These are phyloP conservation scores for Teratosphaeria gauchensis DNA, from an alignment of 2,329 filamentous ascomycete genomes.

Conservation along the genomic window DNA sequence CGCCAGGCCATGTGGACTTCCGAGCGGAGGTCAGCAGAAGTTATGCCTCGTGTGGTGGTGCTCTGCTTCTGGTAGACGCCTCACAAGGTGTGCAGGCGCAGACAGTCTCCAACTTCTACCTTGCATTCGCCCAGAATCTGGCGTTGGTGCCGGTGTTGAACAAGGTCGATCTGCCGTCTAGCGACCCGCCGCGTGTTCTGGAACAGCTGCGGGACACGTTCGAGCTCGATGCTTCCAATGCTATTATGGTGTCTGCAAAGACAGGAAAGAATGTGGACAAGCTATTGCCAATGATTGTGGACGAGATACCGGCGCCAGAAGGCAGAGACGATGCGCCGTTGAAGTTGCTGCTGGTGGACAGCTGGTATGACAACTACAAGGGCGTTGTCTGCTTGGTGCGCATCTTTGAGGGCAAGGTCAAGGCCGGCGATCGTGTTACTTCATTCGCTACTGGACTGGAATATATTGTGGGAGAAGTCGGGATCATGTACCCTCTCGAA, in stretches of 20 bases:
- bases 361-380: slow-evolving; percentile 95
- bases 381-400: slow-evolving; percentile 86
- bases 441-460: slow-evolving; percentile 82
- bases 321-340: slow-evolving; percentile 66
- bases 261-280: slow-evolving; percentile 78
- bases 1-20: slow-evolving; percentile 95
- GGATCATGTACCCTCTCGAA: slow-evolving; percentile 87
- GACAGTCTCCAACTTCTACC: slow-evolving; percentile 96
- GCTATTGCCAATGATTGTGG: slow-evolving; percentile 77
- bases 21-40: slow-evolving; percentile 90
- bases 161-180: slow-evolving; percentile 87
- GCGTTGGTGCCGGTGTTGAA: slow-evolving; percentile 86
- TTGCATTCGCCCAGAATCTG: slow-evolving; percentile 86
- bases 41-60: slow-evolving; percentile 92
- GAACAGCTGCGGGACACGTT: slow-evolving; percentile 80
- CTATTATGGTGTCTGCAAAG: slow-evolving; percentile 79
- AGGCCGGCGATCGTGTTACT: slow-evolving; percentile 72
- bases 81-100: slow-evolving; percentile 95
- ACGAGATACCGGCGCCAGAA: slow-evolving; percentile 69
- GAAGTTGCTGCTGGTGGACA: slow-evolving; percentile 83
- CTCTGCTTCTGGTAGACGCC: slow-evolving; percentile 84
- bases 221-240: slow-evolving; percentile 70
- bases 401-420: slow-evolving; percentile 78
- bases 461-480: slow-evolving; percentile 91
- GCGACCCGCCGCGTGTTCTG: slow-evolving; percentile 76